Evolutionary conservation across 805 yeast species (phyloP).

Genomic region (Zygotorulaspora chibaensis): DNA sequence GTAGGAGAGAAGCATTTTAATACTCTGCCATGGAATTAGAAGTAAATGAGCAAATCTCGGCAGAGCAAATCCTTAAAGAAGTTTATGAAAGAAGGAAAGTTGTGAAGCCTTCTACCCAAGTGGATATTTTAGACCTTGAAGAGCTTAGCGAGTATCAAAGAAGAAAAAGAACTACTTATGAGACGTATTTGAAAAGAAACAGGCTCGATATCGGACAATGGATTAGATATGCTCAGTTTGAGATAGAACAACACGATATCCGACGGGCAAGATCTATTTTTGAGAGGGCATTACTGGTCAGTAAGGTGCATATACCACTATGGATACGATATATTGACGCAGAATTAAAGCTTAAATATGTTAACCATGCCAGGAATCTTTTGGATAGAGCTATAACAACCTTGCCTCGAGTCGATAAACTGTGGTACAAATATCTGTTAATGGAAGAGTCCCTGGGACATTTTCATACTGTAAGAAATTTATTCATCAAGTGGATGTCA

Average conservation of each 20-base stretch:
- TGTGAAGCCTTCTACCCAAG: slow-evolving; percentile 26
- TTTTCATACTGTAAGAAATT: slow-evolving; percentile 51
- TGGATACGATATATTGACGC: slow-evolving; percentile 82
- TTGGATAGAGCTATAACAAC: slow-evolving; percentile 70
- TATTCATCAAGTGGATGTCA: slow-evolving; percentile 75
- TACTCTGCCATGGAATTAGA: slow-evolving; percentile 26
- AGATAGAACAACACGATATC: slow-evolving; percentile 71
- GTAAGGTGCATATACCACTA: slow-evolving; percentile 68
- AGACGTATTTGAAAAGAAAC: slow-evolving; percentile 81
- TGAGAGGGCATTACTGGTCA: slow-evolving; percentile 81
- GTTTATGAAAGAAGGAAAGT: slow-evolving; percentile 49
- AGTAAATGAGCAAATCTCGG: slow-evolving; percentile 52
- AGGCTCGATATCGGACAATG: slow-evolving; percentile 80
- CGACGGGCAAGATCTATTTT: slow-evolving; percentile 79
- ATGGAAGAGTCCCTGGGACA: slow-evolving; percentile 77
- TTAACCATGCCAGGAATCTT: slow-evolving; percentile 85
- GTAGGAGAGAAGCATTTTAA: background rate
- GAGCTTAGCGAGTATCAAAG: slow-evolving; percentile 74
- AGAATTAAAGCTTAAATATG: slow-evolving; percentile 66
- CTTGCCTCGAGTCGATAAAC: slow-evolving; percentile 74
- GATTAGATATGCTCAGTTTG: slow-evolving; percentile 89
- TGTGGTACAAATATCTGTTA: slow-evolving; percentile 81
- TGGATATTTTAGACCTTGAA: slow-evolving; percentile 65
- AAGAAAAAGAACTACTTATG: slow-evolving; percentile 75
- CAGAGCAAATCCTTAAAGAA: slow-evolving; percentile 59